Evolutionary conservation across 306 rosid genomes (phyloP).

Genomic region (Cucurbita moschata): DNA sequence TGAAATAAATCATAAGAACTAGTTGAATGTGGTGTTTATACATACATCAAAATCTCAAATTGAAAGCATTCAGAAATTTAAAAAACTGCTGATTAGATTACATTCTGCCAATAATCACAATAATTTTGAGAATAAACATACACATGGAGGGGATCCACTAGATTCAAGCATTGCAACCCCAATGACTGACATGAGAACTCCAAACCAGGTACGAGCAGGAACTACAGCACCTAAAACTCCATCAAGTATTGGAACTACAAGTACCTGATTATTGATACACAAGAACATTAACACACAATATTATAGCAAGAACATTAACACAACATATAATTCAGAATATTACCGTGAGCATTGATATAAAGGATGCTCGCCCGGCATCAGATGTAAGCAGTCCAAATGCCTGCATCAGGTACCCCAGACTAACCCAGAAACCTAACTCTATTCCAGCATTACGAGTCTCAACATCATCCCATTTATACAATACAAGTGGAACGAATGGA

Average conservation of each 20-base stretch:
- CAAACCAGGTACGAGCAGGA: constrained; percentile 67
- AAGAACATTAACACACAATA: constrained; percentile 17
- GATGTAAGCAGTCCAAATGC: constrained; percentile 64
- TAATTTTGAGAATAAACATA: constrained; percentile 8
- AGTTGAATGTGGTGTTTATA: neutral
- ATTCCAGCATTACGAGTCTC: constrained; percentile 47
- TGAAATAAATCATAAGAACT: constrained; percentile 9
- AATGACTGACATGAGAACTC: constrained; percentile 42
- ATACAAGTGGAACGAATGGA: constrained; percentile 54
- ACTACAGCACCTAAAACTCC: constrained; percentile 51
- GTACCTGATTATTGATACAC: constrained; percentile 29
- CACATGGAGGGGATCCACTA: constrained; percentile 65
- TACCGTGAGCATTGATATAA: constrained; percentile 56
- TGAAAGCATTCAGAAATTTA: neutral
- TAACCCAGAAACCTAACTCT: constrained; percentile 75
- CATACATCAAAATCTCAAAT: neutral
- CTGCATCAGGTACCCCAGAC: constrained; percentile 70
- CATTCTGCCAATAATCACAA: neutral
- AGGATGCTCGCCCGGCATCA: constrained; percentile 69
- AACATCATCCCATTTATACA: constrained; percentile 28
- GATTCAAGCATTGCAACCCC: constrained; percentile 73
- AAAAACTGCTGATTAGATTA: neutral
- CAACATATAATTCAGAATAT: constrained; percentile 1
- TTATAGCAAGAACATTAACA: neutral
- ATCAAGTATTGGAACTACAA: constrained; percentile 76